Percentiles rank a stretch among this genome's conserved stretches.
phyloP scores from a whole-genome alignment of 768 basidiomycete species.

The Leccinum barrowsii region DNA sequence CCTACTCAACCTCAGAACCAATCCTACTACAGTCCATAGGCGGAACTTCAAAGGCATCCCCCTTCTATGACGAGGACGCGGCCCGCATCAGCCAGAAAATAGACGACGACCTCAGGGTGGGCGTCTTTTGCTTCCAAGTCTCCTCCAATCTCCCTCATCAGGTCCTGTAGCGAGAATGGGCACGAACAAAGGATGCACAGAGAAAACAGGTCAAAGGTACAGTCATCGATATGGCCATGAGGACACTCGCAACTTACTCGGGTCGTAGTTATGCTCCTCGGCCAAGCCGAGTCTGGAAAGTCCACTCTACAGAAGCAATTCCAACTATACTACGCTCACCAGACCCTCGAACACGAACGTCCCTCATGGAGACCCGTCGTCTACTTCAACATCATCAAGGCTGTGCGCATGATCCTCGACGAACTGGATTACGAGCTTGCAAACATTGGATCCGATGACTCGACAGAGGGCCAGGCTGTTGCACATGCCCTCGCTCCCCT shows the following conservation, averaged over 20 bases:
- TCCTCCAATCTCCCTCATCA: constrained; percentile 3
- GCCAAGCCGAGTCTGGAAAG: constrained; percentile 80
- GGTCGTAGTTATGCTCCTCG: constrained; percentile 62
- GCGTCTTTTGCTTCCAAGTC: constrained; percentile 3
- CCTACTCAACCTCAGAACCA: constrained; percentile 30
- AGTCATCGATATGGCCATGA: neutral
- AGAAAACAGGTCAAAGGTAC: constrained; percentile 54
- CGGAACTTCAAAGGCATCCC: constrained; percentile 29
- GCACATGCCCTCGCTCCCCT: constrained; percentile 31
- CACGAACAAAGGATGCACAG: constrained; percentile 43
- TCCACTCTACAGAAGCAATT: constrained; percentile 85
- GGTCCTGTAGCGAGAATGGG: constrained; percentile 44
- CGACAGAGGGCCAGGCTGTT: constrained; percentile 31
- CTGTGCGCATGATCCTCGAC: constrained; percentile 68
- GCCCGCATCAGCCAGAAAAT: constrained; percentile 47
- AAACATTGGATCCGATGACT: constrained; percentile 25
- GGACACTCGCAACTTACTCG: constrained; percentile 4
- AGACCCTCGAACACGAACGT: constrained; percentile 65
- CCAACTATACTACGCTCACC: constrained; percentile 74
- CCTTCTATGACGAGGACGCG: constrained; percentile 42
- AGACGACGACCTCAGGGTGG: constrained; percentile 55
- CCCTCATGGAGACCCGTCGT: constrained; percentile 77
- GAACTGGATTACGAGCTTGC: constrained; percentile 62
- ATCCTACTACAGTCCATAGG: constrained; percentile 31
- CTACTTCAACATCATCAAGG: constrained; percentile 81